Evolutionary conservation across 306 rosid genomes (phyloP), one percentile per base, ranked within the genome.

Genomic region (Cajanus cajan): DNA sequence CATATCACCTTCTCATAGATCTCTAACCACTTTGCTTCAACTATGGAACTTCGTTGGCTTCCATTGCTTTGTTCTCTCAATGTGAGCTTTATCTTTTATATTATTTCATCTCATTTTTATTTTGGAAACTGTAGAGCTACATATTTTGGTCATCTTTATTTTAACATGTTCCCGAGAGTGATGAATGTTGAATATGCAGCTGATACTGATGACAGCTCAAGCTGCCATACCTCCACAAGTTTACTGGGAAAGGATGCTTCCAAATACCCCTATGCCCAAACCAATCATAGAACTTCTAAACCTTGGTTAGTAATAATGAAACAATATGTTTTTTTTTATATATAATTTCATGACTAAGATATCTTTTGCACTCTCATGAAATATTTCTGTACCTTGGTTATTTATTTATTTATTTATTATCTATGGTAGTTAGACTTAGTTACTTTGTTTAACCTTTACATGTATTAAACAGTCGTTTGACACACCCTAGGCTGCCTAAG

Each of bases 191-290:
- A n/a, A n/a, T n/a, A n/a, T n/a, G n/a, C n/a, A 63, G 69, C 3
- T 63, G 45, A 34, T 63, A 10, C 21, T n/a, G 45, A 34, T 63
- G 45, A 16, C 45, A 7, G 25, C 15, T 19, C 45, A 63, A 1
- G 45, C 25, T 63, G 69, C 45, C 7, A 2, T 36, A 16, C 45
- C 69, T 34, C 45, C 68, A 33, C 2, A 63, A 62, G 21, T 63
- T 34, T 63, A 63, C 45, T 63, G 68, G 68, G 16, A 34, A 63
- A 63, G 12, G 68, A 63, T 15, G 68, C 68, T 63, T 63, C 68
- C 58, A 70, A 45, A 34, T 12, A 63, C 45, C 13, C 68, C 68
- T 6, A 16, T 63, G 2, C 68, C 68, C 13, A 33, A 63, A 63
- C 6, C 44, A n/a, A 34, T 63, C 45, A 34, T 0, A 34, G 25